These are phyloP conservation scores for Tolypocladium cylindrosporum DNA, from an alignment of 2,329 filamentous ascomycete species.

Conservation along the genomic window DNA sequence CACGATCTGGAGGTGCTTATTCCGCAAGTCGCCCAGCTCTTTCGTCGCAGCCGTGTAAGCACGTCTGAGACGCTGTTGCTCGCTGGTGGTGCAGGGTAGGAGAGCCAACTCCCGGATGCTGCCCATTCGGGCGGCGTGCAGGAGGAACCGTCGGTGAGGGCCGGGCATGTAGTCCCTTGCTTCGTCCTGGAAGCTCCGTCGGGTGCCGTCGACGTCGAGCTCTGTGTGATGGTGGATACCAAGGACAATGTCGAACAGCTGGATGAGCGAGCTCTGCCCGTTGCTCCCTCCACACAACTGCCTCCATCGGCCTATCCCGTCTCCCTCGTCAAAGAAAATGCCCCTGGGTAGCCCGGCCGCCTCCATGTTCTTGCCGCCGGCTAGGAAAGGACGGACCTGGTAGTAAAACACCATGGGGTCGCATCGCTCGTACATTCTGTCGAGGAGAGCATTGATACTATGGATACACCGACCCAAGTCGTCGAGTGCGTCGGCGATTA, in stretches of 20 bases:
- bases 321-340: conserved; percentile 72
- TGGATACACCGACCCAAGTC: conserved; percentile 57
- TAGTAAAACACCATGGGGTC: conserved; percentile 84
- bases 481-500: conserved; percentile 54
- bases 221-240: conserved; percentile 62
- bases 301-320: conserved; percentile 55
- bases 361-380: conserved; percentile 88
- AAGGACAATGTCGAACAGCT: conserved; percentile 83
- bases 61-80: conserved; percentile 29
- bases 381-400: conserved; percentile 76
- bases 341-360: conserved; percentile 74
- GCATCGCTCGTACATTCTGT: conserved; percentile 83
- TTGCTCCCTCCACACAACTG: conserved; percentile 90
- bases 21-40: conserved; percentile 65
- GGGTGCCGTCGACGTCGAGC: conserved; percentile 15
- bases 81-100: conserved; percentile 39
- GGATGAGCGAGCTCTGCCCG: conserved; percentile 83
- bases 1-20: conserved; percentile 84
- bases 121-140: conserved; percentile 56
- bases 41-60: conserved; percentile 64
- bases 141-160: conserved; percentile 68
- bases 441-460: conserved; percentile 56
- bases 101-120: conserved; percentile 65
- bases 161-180: conserved; percentile 89
- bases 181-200: conserved; percentile 43